Percentiles rank a stretch among this genome's conserved stretches.
phyloP scores from a whole-genome alignment of 345 rosid species.

The Murraya paniculata region DNA sequence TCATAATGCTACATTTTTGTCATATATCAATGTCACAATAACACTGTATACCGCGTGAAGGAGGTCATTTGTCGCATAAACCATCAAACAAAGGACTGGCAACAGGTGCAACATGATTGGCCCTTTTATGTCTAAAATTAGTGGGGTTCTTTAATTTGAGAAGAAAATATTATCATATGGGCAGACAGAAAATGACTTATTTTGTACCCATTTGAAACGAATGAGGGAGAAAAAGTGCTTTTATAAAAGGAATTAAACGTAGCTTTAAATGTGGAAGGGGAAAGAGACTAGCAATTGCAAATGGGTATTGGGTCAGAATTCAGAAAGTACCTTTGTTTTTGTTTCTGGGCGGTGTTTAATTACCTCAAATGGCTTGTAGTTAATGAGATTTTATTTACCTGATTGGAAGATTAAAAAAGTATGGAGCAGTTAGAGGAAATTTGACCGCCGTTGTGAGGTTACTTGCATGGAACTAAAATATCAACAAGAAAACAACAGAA shows the following conservation, averaged over 20 bases:
- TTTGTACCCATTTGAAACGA: not conserved
- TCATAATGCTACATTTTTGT: not conserved
- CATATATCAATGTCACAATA: not conserved
- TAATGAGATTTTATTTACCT: not conserved
- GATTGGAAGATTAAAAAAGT: too few species aligned
- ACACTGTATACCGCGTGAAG: not conserved
- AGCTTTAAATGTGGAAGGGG: not conserved
- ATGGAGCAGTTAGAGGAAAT: not conserved
- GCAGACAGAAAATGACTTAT: not conserved
- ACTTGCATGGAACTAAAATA: not conserved
- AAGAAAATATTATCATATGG: not conserved
- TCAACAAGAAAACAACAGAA: not conserved
- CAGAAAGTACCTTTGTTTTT: not conserved
- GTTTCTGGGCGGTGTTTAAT: not conserved
- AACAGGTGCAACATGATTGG: not conserved
- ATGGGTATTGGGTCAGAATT: not conserved
- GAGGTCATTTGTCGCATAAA: not conserved
- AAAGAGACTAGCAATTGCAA: not conserved
- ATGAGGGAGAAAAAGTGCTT: not conserved
- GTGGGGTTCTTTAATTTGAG: not conserved
- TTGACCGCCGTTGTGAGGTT: not conserved
- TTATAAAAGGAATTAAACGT: not conserved
- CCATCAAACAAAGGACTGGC: not conserved
- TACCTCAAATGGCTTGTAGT: not conserved
- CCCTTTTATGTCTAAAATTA: not conserved